phyloP scores from a whole-genome alignment of 2,329 filamentous ascomycete genomes.

The Sporothrix inflata region DNA sequence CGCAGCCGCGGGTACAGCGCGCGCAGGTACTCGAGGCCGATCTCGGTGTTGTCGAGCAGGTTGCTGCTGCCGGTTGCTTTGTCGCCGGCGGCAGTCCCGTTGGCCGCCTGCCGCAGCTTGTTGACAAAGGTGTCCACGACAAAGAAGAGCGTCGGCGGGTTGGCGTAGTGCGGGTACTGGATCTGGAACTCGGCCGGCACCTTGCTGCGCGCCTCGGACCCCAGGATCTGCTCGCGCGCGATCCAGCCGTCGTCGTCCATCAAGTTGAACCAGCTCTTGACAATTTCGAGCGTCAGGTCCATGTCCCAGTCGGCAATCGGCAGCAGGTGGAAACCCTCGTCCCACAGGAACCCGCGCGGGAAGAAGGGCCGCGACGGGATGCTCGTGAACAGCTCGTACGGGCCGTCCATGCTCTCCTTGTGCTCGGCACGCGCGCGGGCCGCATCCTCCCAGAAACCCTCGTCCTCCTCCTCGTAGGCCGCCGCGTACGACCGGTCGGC shows the following conservation, averaged over 20 bases:
- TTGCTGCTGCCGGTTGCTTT: slow-evolving; percentile 56
- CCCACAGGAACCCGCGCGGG: slow-evolving; percentile 94
- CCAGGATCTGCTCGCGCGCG: slow-evolving; percentile 91
- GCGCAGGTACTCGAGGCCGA: slow-evolving; percentile 71
- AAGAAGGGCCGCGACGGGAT: slow-evolving; percentile 96
- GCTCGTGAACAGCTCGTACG: slow-evolving; percentile 86
- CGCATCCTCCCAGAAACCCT: slow-evolving; percentile 93
- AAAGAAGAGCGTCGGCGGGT: slow-evolving; percentile 92
- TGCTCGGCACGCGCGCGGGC: slow-evolving; percentile 74
- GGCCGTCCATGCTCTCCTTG: slow-evolving; percentile 72
- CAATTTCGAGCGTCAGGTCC: slow-evolving; percentile 81
- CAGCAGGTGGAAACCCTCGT: slow-evolving; percentile 93
- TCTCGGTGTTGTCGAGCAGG: slow-evolving; percentile 68
- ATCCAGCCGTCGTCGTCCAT: slow-evolving; percentile 99
- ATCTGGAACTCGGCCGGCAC: slow-evolving; percentile 91
- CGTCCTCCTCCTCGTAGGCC: slow-evolving; percentile 93
- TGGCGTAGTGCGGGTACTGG: slow-evolving; percentile 96
- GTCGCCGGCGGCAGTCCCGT: slow-evolving; percentile 51
- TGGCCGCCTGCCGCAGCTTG: slow-evolving; percentile 63
- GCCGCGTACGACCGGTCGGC: slow-evolving; percentile 90
- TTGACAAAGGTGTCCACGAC: slow-evolving; percentile 83
- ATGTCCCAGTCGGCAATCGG: slow-evolving; percentile 94
- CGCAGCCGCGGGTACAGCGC: slow-evolving; percentile 84
- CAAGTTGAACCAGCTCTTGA: slow-evolving; percentile 92
- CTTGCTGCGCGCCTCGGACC: slow-evolving; percentile 88